Evolutionary conservation across 2,329 filamentous ascomycete genomes (phyloP).

Genomic region (Chrysoporthe austroafricana): DNA sequence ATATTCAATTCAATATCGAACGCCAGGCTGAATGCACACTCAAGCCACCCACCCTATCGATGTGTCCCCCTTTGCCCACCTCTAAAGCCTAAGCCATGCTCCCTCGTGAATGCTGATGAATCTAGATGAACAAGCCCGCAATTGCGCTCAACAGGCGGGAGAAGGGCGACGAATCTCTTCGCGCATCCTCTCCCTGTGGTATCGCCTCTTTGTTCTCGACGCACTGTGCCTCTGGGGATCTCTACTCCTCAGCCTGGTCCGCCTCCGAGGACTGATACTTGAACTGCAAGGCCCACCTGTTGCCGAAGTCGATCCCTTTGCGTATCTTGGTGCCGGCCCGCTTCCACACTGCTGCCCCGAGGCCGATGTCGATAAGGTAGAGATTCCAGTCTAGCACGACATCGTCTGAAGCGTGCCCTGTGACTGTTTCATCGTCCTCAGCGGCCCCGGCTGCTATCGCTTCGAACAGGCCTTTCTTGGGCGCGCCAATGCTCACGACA

Average conservation of each 20-base stretch:
- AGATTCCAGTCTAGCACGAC: constrained; percentile 68
- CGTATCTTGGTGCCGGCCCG: constrained; percentile 81
- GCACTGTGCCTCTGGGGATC: not conserved
- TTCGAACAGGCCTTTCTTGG: constrained; percentile 81
- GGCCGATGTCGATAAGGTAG: constrained; percentile 84
- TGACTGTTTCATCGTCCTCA: constrained; percentile 43
- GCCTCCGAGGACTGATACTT: constrained; percentile 46
- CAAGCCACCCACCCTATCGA: not conserved
- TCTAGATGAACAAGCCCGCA: not conserved
- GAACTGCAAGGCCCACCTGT: constrained; percentile 81
- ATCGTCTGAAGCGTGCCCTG: constrained; percentile 46
- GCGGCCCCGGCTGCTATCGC: constrained; percentile 68
- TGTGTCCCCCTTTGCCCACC: not conserved
- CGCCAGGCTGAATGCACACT: constrained; percentile 16
- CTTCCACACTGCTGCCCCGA: constrained; percentile 81
- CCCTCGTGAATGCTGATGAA: not conserved
- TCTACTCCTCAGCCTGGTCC: constrained; percentile 32
- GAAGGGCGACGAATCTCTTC: not conserved
- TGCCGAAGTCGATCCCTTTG: constrained; percentile 86
- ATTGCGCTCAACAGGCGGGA: constrained; percentile 3
- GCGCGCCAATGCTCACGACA: constrained; percentile 83
- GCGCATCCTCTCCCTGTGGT: not conserved
- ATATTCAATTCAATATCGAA: constrained; percentile 8
- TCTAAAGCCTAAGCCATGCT: not conserved
- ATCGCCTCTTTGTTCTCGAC: not conserved